A percentile compares a stretch with the other conserved stretches of the same genome.
These are phyloP conservation scores for Ceratobasidium sp. DNA, from an alignment of 1,284 basidiomycete genomes.

Conservation along the genomic window DNA sequence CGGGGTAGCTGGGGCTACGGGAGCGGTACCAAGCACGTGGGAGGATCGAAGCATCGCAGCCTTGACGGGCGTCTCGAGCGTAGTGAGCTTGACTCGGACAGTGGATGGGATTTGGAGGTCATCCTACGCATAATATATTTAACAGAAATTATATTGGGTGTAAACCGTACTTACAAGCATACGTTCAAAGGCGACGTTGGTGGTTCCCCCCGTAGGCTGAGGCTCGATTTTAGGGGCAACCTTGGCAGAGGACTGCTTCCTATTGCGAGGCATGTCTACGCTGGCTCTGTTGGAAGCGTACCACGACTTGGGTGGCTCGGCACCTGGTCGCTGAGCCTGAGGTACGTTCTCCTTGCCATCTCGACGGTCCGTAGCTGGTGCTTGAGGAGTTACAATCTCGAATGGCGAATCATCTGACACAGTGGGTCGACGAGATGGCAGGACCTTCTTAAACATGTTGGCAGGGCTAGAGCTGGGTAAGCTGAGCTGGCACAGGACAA, in stretches of 20 bases:
- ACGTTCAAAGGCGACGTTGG: slow-evolving; percentile 71
- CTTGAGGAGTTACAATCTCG: slow-evolving; percentile 32
- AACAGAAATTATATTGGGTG: neutral
- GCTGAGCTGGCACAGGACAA: slow-evolving; percentile 9
- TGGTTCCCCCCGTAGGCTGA: slow-evolving; percentile 45
- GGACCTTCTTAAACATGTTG: slow-evolving; percentile 34
- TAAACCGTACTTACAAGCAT: slow-evolving; percentile 61
- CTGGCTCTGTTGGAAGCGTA: neutral
- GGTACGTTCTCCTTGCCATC: slow-evolving; percentile 23
- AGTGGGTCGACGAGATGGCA: slow-evolving; percentile 18
- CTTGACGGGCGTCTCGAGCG: slow-evolving; percentile 82
- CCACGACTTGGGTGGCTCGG: slow-evolving; percentile 25
- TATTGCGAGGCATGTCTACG: slow-evolving; percentile 22
- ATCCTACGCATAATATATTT: slow-evolving; percentile 58
- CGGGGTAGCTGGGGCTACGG: slow-evolving; percentile 47
- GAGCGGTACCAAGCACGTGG: slow-evolving; percentile 61
- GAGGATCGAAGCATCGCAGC: slow-evolving; percentile 90
- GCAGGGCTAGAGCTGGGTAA: neutral
- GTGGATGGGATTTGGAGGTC: slow-evolving; percentile 82
- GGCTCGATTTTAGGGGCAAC: slow-evolving; percentile 3
- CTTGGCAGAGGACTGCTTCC: slow-evolving; percentile 6
- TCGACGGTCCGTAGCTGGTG: neutral
- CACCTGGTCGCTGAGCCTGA: slow-evolving; percentile 7
- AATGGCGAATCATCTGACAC: slow-evolving; percentile 23
- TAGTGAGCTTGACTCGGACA: slow-evolving; percentile 74